Evolutionary conservation across 2,329 filamentous ascomycete genomes (phyloP).

Genomic region (Xylariaceae sp.): DNA sequence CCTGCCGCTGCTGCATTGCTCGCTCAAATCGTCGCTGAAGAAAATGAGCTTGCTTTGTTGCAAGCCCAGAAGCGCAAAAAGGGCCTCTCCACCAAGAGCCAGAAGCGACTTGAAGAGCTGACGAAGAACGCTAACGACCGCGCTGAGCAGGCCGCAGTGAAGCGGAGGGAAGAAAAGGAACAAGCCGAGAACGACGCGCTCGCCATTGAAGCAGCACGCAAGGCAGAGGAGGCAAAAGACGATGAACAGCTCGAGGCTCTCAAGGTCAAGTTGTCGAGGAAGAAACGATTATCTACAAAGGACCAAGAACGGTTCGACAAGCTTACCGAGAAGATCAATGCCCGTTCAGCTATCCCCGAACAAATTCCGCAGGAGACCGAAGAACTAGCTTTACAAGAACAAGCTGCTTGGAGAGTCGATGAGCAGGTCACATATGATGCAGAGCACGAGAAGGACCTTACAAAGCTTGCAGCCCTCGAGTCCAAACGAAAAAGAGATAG

Average conservation of each 20-base stretch:
- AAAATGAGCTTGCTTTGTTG: slow-evolving; percentile 9
- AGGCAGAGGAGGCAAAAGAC: slow-evolving; percentile 11
- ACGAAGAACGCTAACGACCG: slow-evolving; percentile 10
- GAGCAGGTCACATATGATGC: slow-evolving; percentile 20
- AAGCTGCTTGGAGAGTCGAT: slow-evolving; percentile 16
- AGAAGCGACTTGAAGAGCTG: slow-evolving; percentile 14
- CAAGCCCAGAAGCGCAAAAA: slow-evolving; percentile 7
- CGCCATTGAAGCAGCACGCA: slow-evolving; percentile 8
- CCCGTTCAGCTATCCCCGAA: slow-evolving; percentile 16
- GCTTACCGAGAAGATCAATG: slow-evolving; percentile 12
- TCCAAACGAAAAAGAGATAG: slow-evolving; percentile 40
- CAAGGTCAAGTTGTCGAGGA: slow-evolving; percentile 1
- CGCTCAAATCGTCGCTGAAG: slow-evolving; percentile 10
- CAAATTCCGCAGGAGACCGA: slow-evolving; percentile 24
- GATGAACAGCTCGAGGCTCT: slow-evolving; percentile 5
- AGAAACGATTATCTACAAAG: slow-evolving; percentile 3
- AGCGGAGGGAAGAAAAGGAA: neutral
- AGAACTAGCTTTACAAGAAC: slow-evolving; percentile 16
- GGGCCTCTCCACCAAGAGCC: slow-evolving; percentile 9
- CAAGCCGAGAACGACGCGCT: slow-evolving; percentile 16
- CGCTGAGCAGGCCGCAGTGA: neutral
- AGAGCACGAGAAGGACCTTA: slow-evolving; percentile 18
- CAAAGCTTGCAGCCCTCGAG: slow-evolving; percentile 34
- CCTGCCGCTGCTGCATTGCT: slow-evolving; percentile 21
- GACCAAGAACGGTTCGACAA: slow-evolving; percentile 13